Evolutionary conservation across 2,329 filamentous ascomycete genomes (phyloP), one percentile per base, ranked within the genome.

Genomic region (Didymella pinodella): DNA sequence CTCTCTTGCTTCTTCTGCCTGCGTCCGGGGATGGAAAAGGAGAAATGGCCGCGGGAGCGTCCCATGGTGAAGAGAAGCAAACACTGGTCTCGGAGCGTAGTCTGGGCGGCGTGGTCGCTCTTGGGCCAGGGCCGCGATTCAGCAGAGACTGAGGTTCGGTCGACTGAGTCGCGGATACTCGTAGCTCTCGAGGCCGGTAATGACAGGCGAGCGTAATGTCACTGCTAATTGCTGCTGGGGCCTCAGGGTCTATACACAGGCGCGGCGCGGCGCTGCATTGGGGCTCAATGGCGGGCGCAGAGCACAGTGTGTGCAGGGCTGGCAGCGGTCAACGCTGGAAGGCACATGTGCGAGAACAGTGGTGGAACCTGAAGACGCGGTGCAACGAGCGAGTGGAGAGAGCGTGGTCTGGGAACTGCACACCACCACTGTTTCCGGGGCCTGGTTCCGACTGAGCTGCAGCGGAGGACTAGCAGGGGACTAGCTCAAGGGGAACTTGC

Each of bases 11-110:
- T 32, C 54, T 50, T 67, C 54, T 53, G 68, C 46, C 64, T 71
- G 48, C 73, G 72, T 25, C 75, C 72, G 20, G 75, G 75, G 14
- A 77, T 58, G 38, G 75, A 71, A 67, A 78, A 78, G 64, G 72
- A 76, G 65, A 77, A 77, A 61, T 74, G 49, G 34, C 67, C 68
- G 49, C 66, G 56, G 31, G 56, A 16, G 46, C 56, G 56, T 11
- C 34, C 73, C 75, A 76, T 75, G 59, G 38, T 70, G 67, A 20
- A 28, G 55, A 51, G 50, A 49, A 59, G 56, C 53, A 54, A 31
- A 55, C 51, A 60, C 46, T 44, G 50, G 52, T 11, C 47, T 44
- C 47, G 43, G 29, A 14, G 18, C 16, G 28, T 48, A 29, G 47
- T 36, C 36, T 48, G 67, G 65, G 69, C 67, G 66, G 67, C 66